A percentile compares a stretch with the other conserved stretches of the same genome.
phyloP scores from a whole-genome alignment of 2,329 filamentous ascomycete genomes.

The Xylaria multiplex region DNA sequence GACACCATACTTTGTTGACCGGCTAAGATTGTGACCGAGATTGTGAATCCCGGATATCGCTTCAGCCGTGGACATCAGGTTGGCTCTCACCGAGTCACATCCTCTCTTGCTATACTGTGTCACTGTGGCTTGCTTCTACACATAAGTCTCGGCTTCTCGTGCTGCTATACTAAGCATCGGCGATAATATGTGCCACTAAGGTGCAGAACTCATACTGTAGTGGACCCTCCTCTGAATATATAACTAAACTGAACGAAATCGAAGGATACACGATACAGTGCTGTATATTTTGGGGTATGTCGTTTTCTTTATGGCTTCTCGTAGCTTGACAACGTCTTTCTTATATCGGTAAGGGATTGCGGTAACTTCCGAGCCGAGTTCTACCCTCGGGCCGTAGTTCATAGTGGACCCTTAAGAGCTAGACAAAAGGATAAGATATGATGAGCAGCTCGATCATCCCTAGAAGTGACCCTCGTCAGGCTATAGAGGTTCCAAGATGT shows the following conservation, averaged over 20 bases:
- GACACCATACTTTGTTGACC: conserved; percentile 7
- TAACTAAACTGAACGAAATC: neutral
- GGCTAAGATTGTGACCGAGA: conserved; percentile 13
- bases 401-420: conserved; percentile 16
- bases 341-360: conserved; percentile 11
- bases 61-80: conserved; percentile 25
- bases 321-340: neutral
- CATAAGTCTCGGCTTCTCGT: conserved; percentile 31
- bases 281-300: conserved; percentile 2
- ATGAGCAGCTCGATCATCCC: conserved; percentile 19
- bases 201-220: conserved; percentile 1
- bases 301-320: neutral
- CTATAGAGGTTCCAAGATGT: conserved; percentile 9
- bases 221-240: conserved; percentile 8
- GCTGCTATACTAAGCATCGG: conserved; percentile 25
- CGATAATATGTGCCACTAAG: conserved; percentile 11
- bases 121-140: conserved; percentile 28
- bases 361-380: conserved; percentile 29
- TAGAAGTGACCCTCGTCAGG: conserved; percentile 9
- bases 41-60: conserved; percentile 14
- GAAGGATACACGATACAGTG: conserved; percentile 1
- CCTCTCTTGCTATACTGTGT: conserved; percentile 20
- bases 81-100: conserved; percentile 30
- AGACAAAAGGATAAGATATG: conserved; percentile 3
- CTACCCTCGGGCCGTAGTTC: neutral